Evolutionary conservation across 1,139 yeast species (phyloP), one percentile per base, ranked within the genome.

Genomic region (Oligophagozyma castellii): DNA sequence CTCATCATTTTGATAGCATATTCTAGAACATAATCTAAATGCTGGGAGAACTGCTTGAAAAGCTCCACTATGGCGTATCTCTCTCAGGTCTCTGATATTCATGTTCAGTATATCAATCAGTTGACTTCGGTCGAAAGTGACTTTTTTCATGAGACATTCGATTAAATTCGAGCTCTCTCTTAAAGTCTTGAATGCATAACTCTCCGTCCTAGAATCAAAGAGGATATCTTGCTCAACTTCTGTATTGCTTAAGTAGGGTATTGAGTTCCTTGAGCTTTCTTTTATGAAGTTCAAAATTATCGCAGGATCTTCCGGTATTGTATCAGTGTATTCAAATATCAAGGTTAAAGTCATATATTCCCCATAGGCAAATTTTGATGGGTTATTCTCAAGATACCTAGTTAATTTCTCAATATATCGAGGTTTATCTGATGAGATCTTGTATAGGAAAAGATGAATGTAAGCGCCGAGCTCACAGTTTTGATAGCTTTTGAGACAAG

Each of bases 61-160:
- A 0, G 95, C 94, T 21, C 96, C 96, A 36, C 93, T 66, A 44
- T 89, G 96, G 29, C 84, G 72, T 5, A 84, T 77, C 0, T 70
- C 63, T 3, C 81, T 67, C 25, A 86, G 56, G 48, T 86, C 93
- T 8, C 61, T 66, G 34, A 75, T 62, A 5, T 80, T 55, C 8
- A 77, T 44, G 2, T 66, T 62, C 7, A 83, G 80, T 20, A 67
- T 46, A n/a, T 39, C 37, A 1, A 55, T 26, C 6, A 69, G 42
- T 24, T 49, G 47, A 1, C 39, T 37, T 5, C 36, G 21, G 0
- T 39, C 24, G 12, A 49, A 37, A 2, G 58, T 46, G 12, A 44
- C 40, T 2, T 42, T 37, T 0, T 49, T 40, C 4, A 58, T 31
- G 1, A 77, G 32, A 1, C 57, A 49, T 14, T 64, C 64, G 14